A percentile compares a stretch with the other conserved stretches of the same genome.
Conservation (phyloP, 306 rosid genomes). For the Quercus cerris region DNA sequence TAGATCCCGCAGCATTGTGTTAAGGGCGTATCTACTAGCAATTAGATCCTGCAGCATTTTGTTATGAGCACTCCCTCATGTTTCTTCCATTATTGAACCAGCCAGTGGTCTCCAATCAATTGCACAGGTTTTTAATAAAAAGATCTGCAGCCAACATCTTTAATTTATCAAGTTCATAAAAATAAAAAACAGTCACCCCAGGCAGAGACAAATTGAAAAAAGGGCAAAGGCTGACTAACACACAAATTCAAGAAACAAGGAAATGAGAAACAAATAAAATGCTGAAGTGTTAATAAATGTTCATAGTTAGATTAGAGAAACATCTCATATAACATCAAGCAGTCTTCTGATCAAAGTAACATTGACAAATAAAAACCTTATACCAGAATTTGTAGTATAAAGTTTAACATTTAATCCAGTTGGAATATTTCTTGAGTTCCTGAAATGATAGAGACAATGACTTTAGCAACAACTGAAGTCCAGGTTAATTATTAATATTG, state of each 20-base stretch:
- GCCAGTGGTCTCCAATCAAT: not conserved
- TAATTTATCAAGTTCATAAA: not conserved
- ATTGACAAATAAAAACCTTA: not conserved
- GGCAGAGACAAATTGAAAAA: not conserved
- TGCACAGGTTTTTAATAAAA: not conserved
- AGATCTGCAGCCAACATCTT: not conserved
- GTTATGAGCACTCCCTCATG: not conserved
- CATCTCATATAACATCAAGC: not conserved
- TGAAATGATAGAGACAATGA: not conserved
- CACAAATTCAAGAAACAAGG: not conserved
- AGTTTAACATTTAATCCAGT: not conserved
- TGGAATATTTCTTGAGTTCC: not conserved
- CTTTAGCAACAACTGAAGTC: not conserved
- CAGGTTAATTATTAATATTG: not conserved
- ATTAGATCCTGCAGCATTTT: not conserved
- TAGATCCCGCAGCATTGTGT: not conserved
- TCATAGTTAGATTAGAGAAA: not conserved
- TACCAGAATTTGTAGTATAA: not conserved
- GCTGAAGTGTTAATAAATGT: not conserved
- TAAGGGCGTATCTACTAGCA: not conserved
- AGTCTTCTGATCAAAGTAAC: not conserved
- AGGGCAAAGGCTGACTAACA: not conserved
- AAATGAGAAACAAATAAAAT: not conserved
- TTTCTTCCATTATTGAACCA: not conserved
- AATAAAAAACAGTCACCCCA: not conserved